These are phyloP conservation scores for Termitomyces sp. DNA, from an alignment of 768 basidiomycete species.

Conservation along the genomic window DNA sequence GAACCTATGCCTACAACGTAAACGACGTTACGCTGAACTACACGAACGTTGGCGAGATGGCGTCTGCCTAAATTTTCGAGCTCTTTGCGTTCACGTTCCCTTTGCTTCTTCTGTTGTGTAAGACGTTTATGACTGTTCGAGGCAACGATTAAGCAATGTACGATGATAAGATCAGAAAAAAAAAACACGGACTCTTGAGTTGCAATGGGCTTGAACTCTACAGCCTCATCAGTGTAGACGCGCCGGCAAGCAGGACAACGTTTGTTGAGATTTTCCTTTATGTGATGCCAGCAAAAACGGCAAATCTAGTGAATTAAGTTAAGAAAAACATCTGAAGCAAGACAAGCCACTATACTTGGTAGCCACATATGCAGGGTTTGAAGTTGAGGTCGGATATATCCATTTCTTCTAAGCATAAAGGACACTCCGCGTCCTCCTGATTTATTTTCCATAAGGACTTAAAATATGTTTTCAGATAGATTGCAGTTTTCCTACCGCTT, in stretches of 20 bases:
- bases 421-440: conserved; percentile 97
- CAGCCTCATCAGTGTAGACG: conserved; percentile 85
- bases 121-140: conserved; percentile 80
- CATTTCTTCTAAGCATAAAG: conserved; percentile 97
- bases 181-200: conserved; percentile 80
- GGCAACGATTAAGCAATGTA: conserved; percentile 3
- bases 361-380: conserved; percentile 98
- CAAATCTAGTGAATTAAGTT: conserved; percentile 67
- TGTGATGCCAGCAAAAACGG: conserved; percentile 99
- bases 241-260: conserved; percentile 96
- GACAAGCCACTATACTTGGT: conserved; percentile 63
- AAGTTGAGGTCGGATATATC: conserved; percentile 99
- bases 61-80: conserved; percentile 81
- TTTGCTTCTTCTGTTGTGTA: conserved; percentile 90
- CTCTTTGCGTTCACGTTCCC: conserved; percentile 94
- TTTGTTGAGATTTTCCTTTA: conserved; percentile 92
- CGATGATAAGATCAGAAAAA: conserved; percentile 9
- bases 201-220: conserved; percentile 93
- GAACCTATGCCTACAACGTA: conserved; percentile 96
- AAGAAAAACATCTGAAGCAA: conserved; percentile 2
- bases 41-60: conserved; percentile 87
- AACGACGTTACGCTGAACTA: conserved; percentile 95
- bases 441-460: conserved; percentile 10
- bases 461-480: conserved; percentile 6
- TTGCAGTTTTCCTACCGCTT: conserved; percentile 49